Evolutionary conservation across 768 basidiomycete species (phyloP), one percentile per base, ranked within the genome.

Genomic region (Boletus subcaerulescens): DNA sequence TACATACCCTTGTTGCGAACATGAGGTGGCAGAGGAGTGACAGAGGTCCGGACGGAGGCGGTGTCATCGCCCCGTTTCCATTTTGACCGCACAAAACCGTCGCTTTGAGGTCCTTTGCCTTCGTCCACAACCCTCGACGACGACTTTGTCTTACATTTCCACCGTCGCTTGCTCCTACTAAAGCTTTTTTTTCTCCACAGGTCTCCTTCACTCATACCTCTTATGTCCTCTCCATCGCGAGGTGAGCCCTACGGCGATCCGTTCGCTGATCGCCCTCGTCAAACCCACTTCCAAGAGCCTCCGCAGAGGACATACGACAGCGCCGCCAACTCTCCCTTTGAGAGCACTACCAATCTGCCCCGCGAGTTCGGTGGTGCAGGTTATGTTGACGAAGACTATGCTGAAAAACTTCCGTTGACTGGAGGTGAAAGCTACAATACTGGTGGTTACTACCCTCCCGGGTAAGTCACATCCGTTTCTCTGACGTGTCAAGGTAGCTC

Each of bases 361-460:
- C 76, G 79, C 48, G 80, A 84, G 48, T 80, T 81, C 52, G 76
- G 75, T 35, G 76, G 71, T 42, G 32, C 58, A 10, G 64, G 73
- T 49, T 80, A 80, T 55, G 79, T 76, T 17, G 86, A 89, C 57
- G 87, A 90, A 50, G 89, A 91, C 1, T 83, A 80, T 61, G 66
- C 82, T 35, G 91, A 93, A 74, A 91, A 91, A 63, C 80, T 82
- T 61, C 91, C 90, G 22, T 72, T 93, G 62, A 91, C 82, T 42
- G 74, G 74, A 40, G 82, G 78, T 17, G 79, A 83, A 60, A 70
- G 60, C 55, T 84, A 81, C 62, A 63, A 77, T 45, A 79, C 81
- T 57, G 85, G 86, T 36, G 59, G 66, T 31, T 87, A 84, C 66
- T 92, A 92, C 61, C 91, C 91, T 46, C 87, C 89, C 38, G 74